Evolutionary conservation across 768 basidiomycete genomes (phyloP).

Genomic region (Serendipita vermifera): DNA sequence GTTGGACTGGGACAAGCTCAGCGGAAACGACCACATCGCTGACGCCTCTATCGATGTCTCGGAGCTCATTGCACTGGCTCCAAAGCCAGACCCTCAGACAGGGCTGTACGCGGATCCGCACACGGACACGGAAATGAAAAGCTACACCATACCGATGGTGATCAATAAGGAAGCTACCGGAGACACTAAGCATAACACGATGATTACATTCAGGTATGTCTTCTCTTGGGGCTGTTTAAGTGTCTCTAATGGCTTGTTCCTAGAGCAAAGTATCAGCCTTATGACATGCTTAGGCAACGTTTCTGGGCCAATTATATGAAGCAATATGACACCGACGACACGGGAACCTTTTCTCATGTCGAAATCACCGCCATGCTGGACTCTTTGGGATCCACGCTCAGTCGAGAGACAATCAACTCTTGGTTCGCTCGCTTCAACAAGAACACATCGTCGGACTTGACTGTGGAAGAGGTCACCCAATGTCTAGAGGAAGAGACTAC

Average conservation of each 20-base stretch:
- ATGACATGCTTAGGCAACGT: constrained; percentile 75
- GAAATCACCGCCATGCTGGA: constrained; percentile 94
- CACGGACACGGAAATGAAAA: constrained; percentile 47
- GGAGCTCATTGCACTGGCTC: constrained; percentile 53
- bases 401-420: constrained; percentile 56
- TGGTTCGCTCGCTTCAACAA: constrained; percentile 71
- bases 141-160: constrained; percentile 51
- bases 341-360: constrained; percentile 54
- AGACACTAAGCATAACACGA: constrained; percentile 61
- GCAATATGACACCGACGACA: constrained; percentile 86
- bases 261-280: constrained; percentile 91
- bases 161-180: constrained; percentile 52
- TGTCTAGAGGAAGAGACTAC: constrained; percentile 78
- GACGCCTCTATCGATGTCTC: constrained; percentile 58
- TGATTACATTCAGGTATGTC: constrained; percentile 49
- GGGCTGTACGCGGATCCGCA: constrained; percentile 26
- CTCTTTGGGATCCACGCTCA: constrained; percentile 88
- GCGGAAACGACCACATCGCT: constrained; percentile 79
- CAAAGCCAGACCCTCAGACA: constrained; percentile 40
- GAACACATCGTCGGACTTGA: constrained; percentile 53
- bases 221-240: neutral
- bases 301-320: constrained; percentile 84
- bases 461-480: constrained; percentile 62
- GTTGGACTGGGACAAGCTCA: constrained; percentile 94
- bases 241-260: constrained; percentile 12